Conservation (phyloP, 225 moss, liverwort and hornwort genomes). For the Neckera pumila region DNA sequence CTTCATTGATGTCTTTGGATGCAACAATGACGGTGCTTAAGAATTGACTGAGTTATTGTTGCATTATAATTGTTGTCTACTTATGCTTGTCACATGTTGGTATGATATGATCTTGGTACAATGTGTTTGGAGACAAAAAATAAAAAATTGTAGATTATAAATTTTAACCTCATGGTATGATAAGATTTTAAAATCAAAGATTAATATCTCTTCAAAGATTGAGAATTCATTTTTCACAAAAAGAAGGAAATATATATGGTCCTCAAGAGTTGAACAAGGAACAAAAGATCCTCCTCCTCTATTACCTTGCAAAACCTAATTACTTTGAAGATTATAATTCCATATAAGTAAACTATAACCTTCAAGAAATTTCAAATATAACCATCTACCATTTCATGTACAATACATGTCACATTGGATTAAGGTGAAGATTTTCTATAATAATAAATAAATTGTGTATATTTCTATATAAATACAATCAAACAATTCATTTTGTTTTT, state of each 20-base stretch:
- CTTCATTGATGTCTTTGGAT: neutral
- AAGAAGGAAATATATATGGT: fast-evolving
- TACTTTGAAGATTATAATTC: neutral
- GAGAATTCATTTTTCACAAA: neutral
- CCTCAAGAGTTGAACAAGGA: fast-evolving
- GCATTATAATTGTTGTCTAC: neutral
- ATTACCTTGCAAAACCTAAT: neutral
- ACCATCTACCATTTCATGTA: too few relatives aligned
- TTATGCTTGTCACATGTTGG: neutral
- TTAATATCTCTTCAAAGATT: neutral
- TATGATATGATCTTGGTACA: neutral
- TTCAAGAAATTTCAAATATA: neutral
- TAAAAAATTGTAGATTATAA: neutral
- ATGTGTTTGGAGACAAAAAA: neutral
- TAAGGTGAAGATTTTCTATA: neutral
- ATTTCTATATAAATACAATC: neutral
- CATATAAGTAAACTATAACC: neutral
- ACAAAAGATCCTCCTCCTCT: fast-evolving
- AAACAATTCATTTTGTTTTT: neutral
- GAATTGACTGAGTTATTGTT: neutral
- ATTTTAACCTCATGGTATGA: neutral
- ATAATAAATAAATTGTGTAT: neutral
- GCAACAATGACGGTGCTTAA: neutral
- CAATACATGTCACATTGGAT: neutral
- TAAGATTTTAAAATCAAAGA: neutral